Conservation (phyloP, 129 eudicot genomes). For the Chrysanthemum makinoi region DNA sequence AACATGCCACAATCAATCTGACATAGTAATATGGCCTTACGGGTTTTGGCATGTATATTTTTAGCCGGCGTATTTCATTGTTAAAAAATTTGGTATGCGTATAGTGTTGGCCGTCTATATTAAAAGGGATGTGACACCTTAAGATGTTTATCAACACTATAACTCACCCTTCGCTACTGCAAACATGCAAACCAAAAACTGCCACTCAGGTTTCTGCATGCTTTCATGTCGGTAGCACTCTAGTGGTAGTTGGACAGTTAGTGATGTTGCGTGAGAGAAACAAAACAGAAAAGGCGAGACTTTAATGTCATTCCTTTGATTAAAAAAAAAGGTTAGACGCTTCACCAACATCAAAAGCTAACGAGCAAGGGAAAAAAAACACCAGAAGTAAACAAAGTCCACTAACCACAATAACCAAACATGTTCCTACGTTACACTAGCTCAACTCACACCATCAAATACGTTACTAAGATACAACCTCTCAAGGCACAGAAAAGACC, state of each 20-base stretch:
- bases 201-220: too few species aligned
- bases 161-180: too few species aligned
- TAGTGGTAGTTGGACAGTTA: background rate
- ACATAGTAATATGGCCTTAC: too few species aligned
- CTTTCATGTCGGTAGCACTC: background rate
- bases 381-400: conserved; percentile 22
- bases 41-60: too few species aligned
- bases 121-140: too few species aligned
- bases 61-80: too few species aligned
- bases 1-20: too few species aligned
- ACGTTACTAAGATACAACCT: conserved; percentile 49
- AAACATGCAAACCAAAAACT: too few species aligned
- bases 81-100: too few species aligned
- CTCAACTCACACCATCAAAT: conserved; percentile 28
- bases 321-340: conserved; percentile 23
- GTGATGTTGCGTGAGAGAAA: background rate
- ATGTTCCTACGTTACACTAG: conserved; percentile 56
- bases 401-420: conserved; percentile 26
- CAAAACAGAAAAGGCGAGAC: background rate
- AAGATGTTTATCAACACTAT: too few species aligned
- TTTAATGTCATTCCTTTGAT: background rate
- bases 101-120: too few species aligned
- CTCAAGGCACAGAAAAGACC: conserved; percentile 54
- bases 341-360: conserved; percentile 22
- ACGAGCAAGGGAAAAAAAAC: conserved; percentile 7